phyloP scores from a whole-genome alignment of 331 rosid genomes.

The Telfairia occidentalis region DNA sequence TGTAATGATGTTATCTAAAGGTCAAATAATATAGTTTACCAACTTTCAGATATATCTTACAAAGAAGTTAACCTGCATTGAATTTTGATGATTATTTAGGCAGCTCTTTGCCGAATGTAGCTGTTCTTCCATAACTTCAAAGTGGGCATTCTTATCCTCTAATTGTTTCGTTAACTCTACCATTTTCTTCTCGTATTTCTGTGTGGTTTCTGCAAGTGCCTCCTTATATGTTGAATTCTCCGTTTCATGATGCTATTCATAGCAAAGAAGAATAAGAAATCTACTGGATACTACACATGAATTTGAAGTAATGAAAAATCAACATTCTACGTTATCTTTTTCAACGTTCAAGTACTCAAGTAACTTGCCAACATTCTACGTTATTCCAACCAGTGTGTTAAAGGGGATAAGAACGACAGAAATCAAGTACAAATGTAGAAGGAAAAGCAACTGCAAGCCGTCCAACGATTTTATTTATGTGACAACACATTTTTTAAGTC shows the following conservation, averaged over 20 bases:
- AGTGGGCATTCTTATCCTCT: conserved; percentile 26
- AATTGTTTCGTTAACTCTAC: conserved; percentile 32
- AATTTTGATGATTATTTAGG: conserved; percentile 23
- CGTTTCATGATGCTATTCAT: conserved; percentile 28
- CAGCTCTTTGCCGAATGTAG: conserved; percentile 31
- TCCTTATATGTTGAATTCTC: conserved; percentile 29
- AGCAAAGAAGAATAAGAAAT: conserved; percentile 7
- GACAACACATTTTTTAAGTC: background rate
- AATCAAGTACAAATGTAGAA: background rate
- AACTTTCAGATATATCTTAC: background rate
- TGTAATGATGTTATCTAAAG: background rate
- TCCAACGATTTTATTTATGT: background rate
- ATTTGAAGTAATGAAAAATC: background rate
- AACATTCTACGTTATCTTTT: background rate
- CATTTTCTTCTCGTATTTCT: conserved; percentile 40
- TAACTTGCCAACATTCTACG: background rate
- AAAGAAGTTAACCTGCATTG: conserved; percentile 29
- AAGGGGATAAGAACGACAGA: background rate
- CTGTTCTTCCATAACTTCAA: conserved; percentile 30
- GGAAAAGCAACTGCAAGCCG: background rate
- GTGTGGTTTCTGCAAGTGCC: conserved; percentile 35
- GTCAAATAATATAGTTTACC: background rate
- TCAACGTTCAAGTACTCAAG: background rate
- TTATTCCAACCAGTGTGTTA: background rate
- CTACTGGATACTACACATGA: background rate